Conservation (phyloP, 176 grass and related monocot genomes). For the Rhynchospora breviuscula region DNA sequence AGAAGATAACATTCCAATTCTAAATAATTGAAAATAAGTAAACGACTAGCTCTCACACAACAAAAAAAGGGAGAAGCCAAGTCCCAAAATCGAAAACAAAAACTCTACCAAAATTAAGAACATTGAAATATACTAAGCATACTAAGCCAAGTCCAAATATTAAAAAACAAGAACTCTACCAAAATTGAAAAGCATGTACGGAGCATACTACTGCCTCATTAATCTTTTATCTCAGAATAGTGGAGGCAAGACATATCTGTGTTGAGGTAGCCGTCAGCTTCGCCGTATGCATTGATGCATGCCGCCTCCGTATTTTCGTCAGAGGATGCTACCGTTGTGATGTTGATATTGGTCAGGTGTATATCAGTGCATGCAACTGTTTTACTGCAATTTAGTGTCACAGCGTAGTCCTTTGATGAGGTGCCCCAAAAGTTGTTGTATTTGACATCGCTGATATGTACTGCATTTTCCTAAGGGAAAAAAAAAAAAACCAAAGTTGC, state of each 20-base stretch:
- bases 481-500: background rate
- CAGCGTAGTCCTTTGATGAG: slow-evolving; percentile 1
- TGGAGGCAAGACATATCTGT: slow-evolving; percentile 26
- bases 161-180: background rate
- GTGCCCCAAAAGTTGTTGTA: slow-evolving; percentile 28
- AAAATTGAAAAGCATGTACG: background rate
- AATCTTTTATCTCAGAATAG: background rate
- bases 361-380: slow-evolving; percentile 23
- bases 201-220: background rate
- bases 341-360: slow-evolving; percentile 22
- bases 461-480: slow-evolving; percentile 28
- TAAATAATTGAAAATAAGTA: background rate
- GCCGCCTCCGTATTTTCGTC: background rate
- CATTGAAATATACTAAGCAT: background rate
- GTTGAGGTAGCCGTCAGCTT: slow-evolving; percentile 10
- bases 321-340: slow-evolving; percentile 3
- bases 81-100: background rate
- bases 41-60: background rate
- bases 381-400: slow-evolving; percentile 33
- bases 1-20: background rate
- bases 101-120: background rate
- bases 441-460: slow-evolving; percentile 29
- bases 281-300: slow-evolving; percentile 31
- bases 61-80: background rate
- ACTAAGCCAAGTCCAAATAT: background rate